phyloP scores from a whole-genome alignment of 2,329 filamentous ascomycete genomes.

The Botrytis cinerea region DNA sequence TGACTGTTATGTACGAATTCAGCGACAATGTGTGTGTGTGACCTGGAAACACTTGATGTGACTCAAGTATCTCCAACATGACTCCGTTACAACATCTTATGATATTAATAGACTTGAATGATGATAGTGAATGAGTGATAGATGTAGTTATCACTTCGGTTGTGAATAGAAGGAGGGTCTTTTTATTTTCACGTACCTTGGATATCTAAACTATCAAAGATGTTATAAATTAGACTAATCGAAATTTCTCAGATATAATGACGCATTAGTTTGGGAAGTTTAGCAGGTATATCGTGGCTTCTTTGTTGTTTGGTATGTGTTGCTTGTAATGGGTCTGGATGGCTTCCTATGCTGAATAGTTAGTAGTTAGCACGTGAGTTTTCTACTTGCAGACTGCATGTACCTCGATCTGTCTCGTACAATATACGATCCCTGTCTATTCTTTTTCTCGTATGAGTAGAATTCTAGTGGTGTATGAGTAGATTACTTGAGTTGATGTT shows the following conservation, averaged over 20 bases:
- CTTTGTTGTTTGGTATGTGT: too few relatives aligned
- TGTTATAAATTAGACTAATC: too few relatives aligned
- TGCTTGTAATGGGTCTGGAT: not conserved
- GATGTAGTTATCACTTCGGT: too few relatives aligned
- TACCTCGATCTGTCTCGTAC: not conserved
- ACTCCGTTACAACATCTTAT: not conserved
- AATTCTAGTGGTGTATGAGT: fast-evolving
- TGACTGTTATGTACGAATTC: not conserved
- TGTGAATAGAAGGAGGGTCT: too few relatives aligned
- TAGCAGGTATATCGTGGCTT: too few relatives aligned
- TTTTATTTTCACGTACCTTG: too few relatives aligned
- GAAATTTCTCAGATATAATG: too few relatives aligned
- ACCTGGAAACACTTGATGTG: not conserved
- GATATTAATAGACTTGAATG: not conserved
- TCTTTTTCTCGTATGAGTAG: fast-evolving
- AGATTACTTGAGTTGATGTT: not conserved
- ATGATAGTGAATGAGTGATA: not conserved
- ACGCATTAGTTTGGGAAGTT: too few relatives aligned
- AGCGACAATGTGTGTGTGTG: not conserved
- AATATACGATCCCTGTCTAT: not conserved
- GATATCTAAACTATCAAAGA: too few relatives aligned
- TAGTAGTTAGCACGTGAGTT: not conserved
- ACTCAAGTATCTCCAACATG: not conserved
- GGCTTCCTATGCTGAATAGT: not conserved
- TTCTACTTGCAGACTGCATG: not conserved